Base-by-base conservation (phyloP, 306 rosid genomes). In the Dicorynia guianensis region DNA sequence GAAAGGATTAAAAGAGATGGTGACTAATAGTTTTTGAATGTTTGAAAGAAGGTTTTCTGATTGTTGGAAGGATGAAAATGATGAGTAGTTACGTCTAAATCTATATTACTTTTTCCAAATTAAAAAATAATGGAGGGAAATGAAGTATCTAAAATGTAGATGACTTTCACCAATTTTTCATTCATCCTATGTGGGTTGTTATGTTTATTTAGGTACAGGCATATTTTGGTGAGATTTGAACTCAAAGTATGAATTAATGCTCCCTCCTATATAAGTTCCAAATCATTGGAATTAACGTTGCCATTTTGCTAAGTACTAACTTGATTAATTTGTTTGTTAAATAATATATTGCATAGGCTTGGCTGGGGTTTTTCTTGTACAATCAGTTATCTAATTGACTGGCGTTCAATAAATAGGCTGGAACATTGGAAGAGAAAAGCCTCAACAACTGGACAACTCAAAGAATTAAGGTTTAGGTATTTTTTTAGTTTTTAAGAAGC, bases 361-460 rank as follows among this genome's bases (percentile, higher is more conserved):
- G 35, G 49, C 40, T 34, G 50, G 14, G 17, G 7, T 14, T 59
- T 77, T 67, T 58, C 62, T 59, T 68, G 69, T 38, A 48, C 72
- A 35, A 13, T 55, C 48, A 12, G 13, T 71, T 25, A 25, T 57
- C 17, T 35, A 60, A 63, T 42, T 56, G 64, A 76, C 49, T n/a
- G n/a, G n/a, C n/a, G n/a, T n/a, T n/a, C n/a, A n/a, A n/a, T n/a
- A n/a, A n/a, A n/a, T n/a, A n/a, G 97, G 98, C 98, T 67, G 98
- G 98, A 30, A 93, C 98, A 55, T 93, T 96, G 98, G 98, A 93
- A 86, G 98, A 93, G 83, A 90, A 84, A 76, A 85, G 80, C 76
- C 81, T 93, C 17, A 85, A 87, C 79, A 80, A 72, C 63, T 93
- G 98, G 98, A 94, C 98, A 7, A 62, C 87, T 56, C 86, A 85